Percentiles rank a stretch among this genome's conserved stretches.
These are phyloP conservation scores for Rhodotorula sp. DNA, from an alignment of 1,284 basidiomycete genomes.

Conservation along the genomic window DNA sequence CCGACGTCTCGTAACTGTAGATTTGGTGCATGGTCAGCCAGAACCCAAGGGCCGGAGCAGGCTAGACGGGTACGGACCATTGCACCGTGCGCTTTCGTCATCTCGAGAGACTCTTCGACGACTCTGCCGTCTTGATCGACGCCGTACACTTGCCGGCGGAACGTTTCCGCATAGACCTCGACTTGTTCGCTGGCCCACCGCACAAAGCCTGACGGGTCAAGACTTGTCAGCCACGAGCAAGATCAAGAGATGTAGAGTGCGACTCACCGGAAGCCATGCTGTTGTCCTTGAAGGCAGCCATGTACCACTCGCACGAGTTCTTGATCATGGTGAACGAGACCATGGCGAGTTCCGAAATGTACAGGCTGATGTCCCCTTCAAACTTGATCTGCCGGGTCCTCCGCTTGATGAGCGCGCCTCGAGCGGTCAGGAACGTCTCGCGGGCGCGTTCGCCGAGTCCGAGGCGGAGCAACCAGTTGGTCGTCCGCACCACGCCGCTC, in stretches of 20 bases:
- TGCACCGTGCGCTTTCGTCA: slow-evolving; percentile 72
- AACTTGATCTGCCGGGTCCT: slow-evolving; percentile 82
- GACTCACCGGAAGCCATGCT: slow-evolving; percentile 80
- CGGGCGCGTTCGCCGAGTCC: slow-evolving; percentile 75
- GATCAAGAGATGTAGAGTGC: too few relatives aligned
- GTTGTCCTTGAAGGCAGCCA: slow-evolving; percentile 91
- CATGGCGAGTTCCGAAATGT: slow-evolving; percentile 71
- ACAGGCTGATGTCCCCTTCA: slow-evolving; percentile 82
- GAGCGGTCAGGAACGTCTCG: slow-evolving; percentile 75
- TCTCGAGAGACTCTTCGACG: slow-evolving; percentile 70
- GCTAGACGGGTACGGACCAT: slow-evolving; percentile 58
- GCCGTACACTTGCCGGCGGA: slow-evolving; percentile 86
- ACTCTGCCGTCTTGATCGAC: slow-evolving; percentile 66
- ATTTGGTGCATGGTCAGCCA: background rate
- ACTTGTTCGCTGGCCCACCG: slow-evolving; percentile 90
- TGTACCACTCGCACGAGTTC: slow-evolving; percentile 96
- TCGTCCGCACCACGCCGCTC: slow-evolving; percentile 66
- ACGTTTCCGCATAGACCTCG: slow-evolving; percentile 77
- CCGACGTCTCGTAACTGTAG: slow-evolving; percentile 81
- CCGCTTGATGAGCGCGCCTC: slow-evolving; percentile 70
- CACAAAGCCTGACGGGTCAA: slow-evolving; percentile 67
- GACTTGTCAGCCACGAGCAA: background rate
- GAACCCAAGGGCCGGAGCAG: background rate
- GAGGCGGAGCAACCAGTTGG: slow-evolving; percentile 69
- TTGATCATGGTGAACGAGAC: slow-evolving; percentile 86